Conservation (phyloP, 768 basidiomycete genomes). For the Russula earlei region DNA sequence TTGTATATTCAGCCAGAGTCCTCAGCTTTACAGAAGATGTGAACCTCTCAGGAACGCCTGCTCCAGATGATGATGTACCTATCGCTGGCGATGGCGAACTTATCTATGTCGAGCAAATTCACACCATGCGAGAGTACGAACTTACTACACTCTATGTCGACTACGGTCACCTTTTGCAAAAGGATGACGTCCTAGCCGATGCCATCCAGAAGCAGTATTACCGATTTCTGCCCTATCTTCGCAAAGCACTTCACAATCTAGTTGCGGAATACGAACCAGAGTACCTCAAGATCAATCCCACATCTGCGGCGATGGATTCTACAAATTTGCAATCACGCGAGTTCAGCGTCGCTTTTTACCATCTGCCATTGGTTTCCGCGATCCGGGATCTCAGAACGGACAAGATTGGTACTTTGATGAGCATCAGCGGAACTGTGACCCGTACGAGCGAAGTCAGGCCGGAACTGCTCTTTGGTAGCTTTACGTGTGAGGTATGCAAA, state of each 20-base stretch:
- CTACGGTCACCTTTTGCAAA: conserved; percentile 80
- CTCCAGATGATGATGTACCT: conserved; percentile 55
- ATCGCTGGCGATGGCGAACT: conserved; percentile 51
- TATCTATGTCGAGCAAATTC: conserved; percentile 87
- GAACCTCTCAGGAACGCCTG: conserved; percentile 69
- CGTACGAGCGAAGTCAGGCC: conserved; percentile 96
- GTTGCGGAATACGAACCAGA: conserved; percentile 86
- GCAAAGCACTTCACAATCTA: conserved; percentile 82
- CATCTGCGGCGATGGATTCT: conserved; percentile 78
- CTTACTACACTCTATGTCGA: conserved; percentile 96
- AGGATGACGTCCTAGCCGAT: conserved; percentile 87
- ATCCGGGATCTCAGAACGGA: conserved; percentile 91
- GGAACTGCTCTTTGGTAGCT: conserved; percentile 87
- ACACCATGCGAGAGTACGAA: conserved; percentile 90
- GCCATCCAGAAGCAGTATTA: conserved; percentile 95
- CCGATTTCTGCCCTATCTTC: conserved; percentile 89
- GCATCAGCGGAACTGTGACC: conserved; percentile 95
- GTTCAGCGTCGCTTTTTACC: conserved; percentile 93
- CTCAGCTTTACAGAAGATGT: conserved; percentile 81
- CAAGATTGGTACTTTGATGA: conserved; percentile 88
- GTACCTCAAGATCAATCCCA: conserved; percentile 91
- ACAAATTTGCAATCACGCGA: conserved; percentile 86
- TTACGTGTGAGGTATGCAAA: conserved; percentile 83
- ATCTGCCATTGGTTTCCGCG: conserved; percentile 85
- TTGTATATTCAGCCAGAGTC: conserved; percentile 13